phyloP scores from a whole-genome alignment of 129 eudicot genomes.

The Sambucus nigra region DNA sequence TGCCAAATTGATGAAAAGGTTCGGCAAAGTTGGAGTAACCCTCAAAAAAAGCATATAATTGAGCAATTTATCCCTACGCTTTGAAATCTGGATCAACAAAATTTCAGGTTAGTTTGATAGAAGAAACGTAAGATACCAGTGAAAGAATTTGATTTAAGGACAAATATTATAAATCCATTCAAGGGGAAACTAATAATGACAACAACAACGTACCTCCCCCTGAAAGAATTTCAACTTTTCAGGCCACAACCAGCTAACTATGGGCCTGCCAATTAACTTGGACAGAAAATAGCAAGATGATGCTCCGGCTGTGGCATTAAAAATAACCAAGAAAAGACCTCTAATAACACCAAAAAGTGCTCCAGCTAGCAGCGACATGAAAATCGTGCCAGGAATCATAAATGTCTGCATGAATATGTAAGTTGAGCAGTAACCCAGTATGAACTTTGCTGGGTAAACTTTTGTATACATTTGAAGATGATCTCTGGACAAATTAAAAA shows the following conservation, averaged over 20 bases:
- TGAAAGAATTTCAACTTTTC: conserved; percentile 70
- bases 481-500: conserved; percentile 38
- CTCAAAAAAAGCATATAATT: conserved; percentile 90
- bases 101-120: conserved; percentile 4
- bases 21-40: conserved; percentile 84
- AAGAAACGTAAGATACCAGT: neutral
- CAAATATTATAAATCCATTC: neutral
- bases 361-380: conserved; percentile 93
- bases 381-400: conserved; percentile 96
- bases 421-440: conserved; percentile 81
- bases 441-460: conserved; percentile 62
- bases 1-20: conserved; percentile 83
- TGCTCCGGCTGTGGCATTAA: conserved; percentile 93
- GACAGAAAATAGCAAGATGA: conserved; percentile 86
- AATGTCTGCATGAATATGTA: conserved; percentile 98
- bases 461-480: conserved; percentile 67
- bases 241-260: conserved; percentile 86
- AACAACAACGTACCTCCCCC: conserved; percentile 51
- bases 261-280: conserved; percentile 78
- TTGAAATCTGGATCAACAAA: conserved; percentile 47
- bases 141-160: neutral
- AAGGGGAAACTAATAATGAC: neutral
- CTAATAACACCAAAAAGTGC: conserved; percentile 82
- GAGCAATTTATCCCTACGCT: conserved; percentile 65
- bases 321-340: conserved; percentile 82